Percentiles rank a stretch among this genome's conserved stretches.
Conservation (phyloP, 225 moss, liverwort and hornwort genomes). For the Neckera pumila region DNA sequence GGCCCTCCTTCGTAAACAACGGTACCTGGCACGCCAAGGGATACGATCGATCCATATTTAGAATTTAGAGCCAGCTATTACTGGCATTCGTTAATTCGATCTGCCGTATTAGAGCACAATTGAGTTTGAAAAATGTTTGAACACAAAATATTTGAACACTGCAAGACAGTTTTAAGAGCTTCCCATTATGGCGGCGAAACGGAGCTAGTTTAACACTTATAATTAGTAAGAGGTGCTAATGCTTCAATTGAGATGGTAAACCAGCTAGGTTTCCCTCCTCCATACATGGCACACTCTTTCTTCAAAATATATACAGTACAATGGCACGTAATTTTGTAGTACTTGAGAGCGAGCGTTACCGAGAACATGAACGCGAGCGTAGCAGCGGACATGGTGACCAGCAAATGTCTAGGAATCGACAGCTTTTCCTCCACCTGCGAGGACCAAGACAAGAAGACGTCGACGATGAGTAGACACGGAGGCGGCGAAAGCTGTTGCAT, state of each 20-base stretch:
- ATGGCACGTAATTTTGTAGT: background rate
- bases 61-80: background rate
- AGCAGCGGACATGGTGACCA: constrained; percentile 19
- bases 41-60: background rate
- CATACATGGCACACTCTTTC: background rate
- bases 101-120: background rate
- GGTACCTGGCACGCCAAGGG: background rate
- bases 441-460: background rate
- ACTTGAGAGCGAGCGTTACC: background rate
- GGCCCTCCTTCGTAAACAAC: background rate
- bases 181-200: background rate
- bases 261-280: background rate
- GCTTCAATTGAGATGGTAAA: background rate
- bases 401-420: background rate
- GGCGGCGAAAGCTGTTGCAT: background rate
- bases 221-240: background rate
- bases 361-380: constrained; percentile 10
- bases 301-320: background rate
- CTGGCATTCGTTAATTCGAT: background rate
- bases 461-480: constrained; percentile 18
- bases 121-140: background rate
- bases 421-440: background rate
- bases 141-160: too few species aligned
- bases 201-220: background rate
- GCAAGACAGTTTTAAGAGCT: background rate